A percentile compares a stretch with the other conserved stretches of the same genome.
Evolutionary conservation across 108 stramenopile genomes (phyloP).

Genomic region (Phaeodactylum tricornutum): DNA sequence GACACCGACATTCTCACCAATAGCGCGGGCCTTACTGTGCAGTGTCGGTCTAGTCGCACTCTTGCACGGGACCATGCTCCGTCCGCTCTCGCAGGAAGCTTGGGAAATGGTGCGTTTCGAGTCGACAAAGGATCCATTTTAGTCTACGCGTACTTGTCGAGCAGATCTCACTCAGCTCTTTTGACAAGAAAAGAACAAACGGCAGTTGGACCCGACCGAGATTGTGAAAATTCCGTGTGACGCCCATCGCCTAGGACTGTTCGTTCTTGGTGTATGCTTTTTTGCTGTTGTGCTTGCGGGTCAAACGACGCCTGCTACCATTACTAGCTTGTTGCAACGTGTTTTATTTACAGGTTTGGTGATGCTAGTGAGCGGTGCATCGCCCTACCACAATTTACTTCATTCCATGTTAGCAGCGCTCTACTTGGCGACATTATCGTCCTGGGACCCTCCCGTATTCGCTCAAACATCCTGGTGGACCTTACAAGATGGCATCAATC

Average conservation of each 20-base stretch:
- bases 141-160: too few relatives aligned
- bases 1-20: too few relatives aligned
- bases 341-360: neutral
- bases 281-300: neutral
- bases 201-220: constrained; percentile 7
- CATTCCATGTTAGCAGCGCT: constrained; percentile 3
- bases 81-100: too few relatives aligned
- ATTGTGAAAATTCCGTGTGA: constrained; percentile 3
- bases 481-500: neutral
- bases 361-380: constrained; percentile 3
- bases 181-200: too few relatives aligned
- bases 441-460: neutral
- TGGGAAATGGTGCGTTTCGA: too few relatives aligned
- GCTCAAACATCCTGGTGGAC: neutral
- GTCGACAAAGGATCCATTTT: too few relatives aligned
- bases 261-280: neutral
- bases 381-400: neutral
- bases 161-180: too few relatives aligned
- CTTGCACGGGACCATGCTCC: too few relatives aligned
- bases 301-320: too few relatives aligned
- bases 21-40: too few relatives aligned
- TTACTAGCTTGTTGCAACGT: too few relatives aligned
- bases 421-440: neutral
- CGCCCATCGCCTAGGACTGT: neutral
- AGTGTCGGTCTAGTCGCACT: too few relatives aligned